Evolutionary conservation across 352 stramenopile species (phyloP), one percentile per base, ranked within the genome.

Genomic region (Poterioochromonas sp.): DNA sequence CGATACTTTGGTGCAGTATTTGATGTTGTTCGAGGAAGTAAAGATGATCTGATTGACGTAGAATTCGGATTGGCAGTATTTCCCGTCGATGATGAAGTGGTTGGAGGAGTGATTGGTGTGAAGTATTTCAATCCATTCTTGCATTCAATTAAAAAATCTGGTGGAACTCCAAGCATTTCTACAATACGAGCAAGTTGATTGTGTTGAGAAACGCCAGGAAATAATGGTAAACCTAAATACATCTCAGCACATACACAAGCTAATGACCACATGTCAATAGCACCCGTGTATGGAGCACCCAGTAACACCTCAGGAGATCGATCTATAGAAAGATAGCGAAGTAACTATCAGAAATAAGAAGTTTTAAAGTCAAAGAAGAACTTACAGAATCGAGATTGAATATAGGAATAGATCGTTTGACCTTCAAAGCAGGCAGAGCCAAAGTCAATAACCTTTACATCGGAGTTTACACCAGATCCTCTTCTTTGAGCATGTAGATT

Each of bases 391-490:
- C 94, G 90, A 83, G 90, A 97, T 84, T 98, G 95, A 81, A 98
- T 98, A 83, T 98, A 98, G 41, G 93, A 92, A 82, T 97, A 97
- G 73, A 64, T 81, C 18, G 91, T 87, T 65, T 90, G 92, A 49
- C 94, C 86, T 58, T 90, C 90, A 26, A 93, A 84, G 86, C 93
- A 99, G 41, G 91, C 96, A 58, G 90, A 97, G 44, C 95, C 95
- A 86, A 99, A 98, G 84, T 99, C 96, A 79, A 99, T 98, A 3
- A 99, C 85, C 85, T 99, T 99, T 73, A 99, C 89, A 37, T 91
- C 93, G 80, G 91, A 93, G 53, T 88, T 88, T 34, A 51, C 18
- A 39, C 26, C 12, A 32, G 54, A 65, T 39, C 26, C 12, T 73
- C 40, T 73, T 65, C 47, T 26, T 63, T 70, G 34, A 39, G 39